These are phyloP conservation scores for Suillus clintonianus DNA, from an alignment of 768 basidiomycete species.

Conservation along the genomic window DNA sequence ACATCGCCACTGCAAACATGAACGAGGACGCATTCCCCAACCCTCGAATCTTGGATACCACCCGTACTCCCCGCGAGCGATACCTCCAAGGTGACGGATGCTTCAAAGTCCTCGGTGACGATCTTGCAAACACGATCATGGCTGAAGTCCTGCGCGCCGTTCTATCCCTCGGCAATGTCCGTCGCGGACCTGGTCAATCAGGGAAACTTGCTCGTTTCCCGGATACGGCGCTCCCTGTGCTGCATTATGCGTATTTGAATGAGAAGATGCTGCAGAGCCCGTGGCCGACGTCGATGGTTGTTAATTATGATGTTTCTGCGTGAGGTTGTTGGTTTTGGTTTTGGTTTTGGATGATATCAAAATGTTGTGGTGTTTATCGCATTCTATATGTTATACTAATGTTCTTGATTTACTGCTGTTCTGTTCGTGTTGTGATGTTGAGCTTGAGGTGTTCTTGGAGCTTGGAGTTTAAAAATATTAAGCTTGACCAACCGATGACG, in stretches of 20 bases:
- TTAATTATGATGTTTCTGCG: constrained; percentile 40
- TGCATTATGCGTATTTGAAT: constrained; percentile 59
- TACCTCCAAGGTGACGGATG: constrained; percentile 52
- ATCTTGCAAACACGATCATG: constrained; percentile 60
- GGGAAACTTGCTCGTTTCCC: constrained; percentile 63
- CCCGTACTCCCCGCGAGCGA: constrained; percentile 43
- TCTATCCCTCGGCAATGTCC: constrained; percentile 56
- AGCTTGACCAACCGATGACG: too few relatives aligned
- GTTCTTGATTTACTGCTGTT: too few relatives aligned
- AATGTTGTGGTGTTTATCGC: neutral
- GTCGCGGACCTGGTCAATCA: constrained; percentile 68
- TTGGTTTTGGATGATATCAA: neutral
- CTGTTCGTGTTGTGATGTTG: too few relatives aligned
- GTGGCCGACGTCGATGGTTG: constrained; percentile 68
- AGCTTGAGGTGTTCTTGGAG: too few relatives aligned
- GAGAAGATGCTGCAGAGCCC: constrained; percentile 49
- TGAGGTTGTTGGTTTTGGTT: neutral
- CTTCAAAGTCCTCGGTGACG: constrained; percentile 51
- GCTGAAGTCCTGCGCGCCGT: constrained; percentile 65
- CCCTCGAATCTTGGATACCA: constrained; percentile 44
- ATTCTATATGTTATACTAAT: too few relatives aligned
- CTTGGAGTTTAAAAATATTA: too few relatives aligned
- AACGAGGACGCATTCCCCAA: constrained; percentile 57
- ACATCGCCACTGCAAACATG: constrained; percentile 55
- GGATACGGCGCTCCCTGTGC: constrained; percentile 46